phyloP scores from a whole-genome alignment of 352 stramenopile genomes.

The Pythium rhizo-oryzae region DNA sequence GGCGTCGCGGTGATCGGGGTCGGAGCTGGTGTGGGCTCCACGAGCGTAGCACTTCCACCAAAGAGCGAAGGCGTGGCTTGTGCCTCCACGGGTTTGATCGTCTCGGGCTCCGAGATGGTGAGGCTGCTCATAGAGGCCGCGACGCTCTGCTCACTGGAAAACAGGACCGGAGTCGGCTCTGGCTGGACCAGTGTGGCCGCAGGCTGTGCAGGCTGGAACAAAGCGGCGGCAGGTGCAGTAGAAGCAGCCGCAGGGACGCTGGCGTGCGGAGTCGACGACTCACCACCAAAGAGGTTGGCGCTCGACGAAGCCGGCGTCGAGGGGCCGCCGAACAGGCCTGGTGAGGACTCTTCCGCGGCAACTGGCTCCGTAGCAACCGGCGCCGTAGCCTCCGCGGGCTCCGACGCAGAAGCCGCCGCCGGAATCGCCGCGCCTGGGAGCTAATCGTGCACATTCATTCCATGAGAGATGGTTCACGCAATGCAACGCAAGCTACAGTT shows the following conservation, averaged over 20 bases:
- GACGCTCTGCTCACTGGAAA: conserved; percentile 10
- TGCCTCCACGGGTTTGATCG: conserved; percentile 1
- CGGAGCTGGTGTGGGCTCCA: neutral
- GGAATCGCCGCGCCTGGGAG: conserved; percentile 7
- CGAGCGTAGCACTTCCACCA: neutral
- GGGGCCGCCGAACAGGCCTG: conserved; percentile 20
- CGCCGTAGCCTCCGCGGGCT: neutral
- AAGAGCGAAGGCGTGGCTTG: conserved; percentile 23
- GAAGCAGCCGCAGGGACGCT: neutral
- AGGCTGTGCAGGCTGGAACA: neutral
- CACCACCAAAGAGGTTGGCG: conserved; percentile 15
- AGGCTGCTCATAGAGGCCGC: conserved; percentile 14
- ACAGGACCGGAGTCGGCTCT: conserved; percentile 14
- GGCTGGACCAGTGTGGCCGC: conserved; percentile 17
- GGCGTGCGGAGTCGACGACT: neutral
- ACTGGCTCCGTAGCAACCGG: neutral
- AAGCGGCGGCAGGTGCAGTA: neutral
- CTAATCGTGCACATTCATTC: neutral
- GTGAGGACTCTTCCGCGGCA: neutral
- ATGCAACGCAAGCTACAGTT: neutral
- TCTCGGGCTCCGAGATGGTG: conserved; percentile 17
- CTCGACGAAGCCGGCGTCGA: conserved; percentile 6
- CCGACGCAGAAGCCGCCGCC: neutral
- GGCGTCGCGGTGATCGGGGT: neutral
- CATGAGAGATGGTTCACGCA: conserved; percentile 19